Base-by-base conservation (phyloP, 2,329 filamentous ascomycete species). In the Diaporthe destruens region DNA sequence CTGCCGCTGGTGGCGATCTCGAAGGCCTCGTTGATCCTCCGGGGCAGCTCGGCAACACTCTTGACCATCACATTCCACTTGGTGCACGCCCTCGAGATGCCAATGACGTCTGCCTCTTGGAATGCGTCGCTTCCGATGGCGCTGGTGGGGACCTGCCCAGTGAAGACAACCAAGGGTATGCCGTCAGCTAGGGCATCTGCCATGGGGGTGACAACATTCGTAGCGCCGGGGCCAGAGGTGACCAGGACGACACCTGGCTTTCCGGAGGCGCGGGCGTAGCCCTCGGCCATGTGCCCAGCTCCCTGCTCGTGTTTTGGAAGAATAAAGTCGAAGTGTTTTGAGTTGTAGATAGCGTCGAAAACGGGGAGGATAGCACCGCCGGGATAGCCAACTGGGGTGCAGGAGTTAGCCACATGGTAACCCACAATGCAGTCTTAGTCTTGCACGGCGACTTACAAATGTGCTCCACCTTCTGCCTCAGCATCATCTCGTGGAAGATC, bases 61-160 rank as follows among this genome's bases (percentile, higher is more conserved):
- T 97, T 98, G 63, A 98, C 94, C 95, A 98, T 97, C 74, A 97
- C 94, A 79, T 98, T 98, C 96, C 96, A 99, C 87, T 98, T 98
- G 77, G 95, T 98, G 88, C 95, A 98, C 25, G 95, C 92, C 79
- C 96, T 90, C 44, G 94, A 97, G 82, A 99, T 98, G 77, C 96
- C 96, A 73, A 98, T 87, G 47, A 97, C 92, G 80, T 99, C 96
- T 73, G 95, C 95, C 84, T 98, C 96, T 82, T 99, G 96, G 88
- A 98, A 98, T 71, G 95, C 94, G 82, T 98, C 96, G 75, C 93
- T 97, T 75, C 96, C 96, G 82, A 98, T 98, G 70, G 94, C 93
- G 59, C 89, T 91, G 47, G 96, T 98, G 9, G 91, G 88, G 74
- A 99, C 96, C 89, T 99, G 96, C 65, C 96, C 96, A 76, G 89